Evolutionary conservation across 2,329 filamentous ascomycete species (phyloP), one percentile per base, ranked within the genome.

Genomic region (Phaeomoniella chlamydospora): DNA sequence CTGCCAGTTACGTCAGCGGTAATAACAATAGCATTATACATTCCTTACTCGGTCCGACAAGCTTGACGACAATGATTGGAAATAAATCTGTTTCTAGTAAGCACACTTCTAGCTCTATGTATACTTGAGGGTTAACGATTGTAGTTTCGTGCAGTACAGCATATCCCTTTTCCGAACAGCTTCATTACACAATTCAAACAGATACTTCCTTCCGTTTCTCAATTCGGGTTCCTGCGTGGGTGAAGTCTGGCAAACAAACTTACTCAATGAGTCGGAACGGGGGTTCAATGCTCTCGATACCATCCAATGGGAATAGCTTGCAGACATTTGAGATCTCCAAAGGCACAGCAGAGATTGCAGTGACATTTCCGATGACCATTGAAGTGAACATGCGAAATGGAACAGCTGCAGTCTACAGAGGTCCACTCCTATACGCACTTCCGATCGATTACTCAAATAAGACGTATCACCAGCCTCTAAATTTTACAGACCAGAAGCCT

Each of bases 21-120:
- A 63, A 60, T 3, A 45, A 54, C 2, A 52, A 55, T n/a, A 64
- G 64, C 2, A 44, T 74, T 11, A 64, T 58, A 1, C 69, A 74
- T 46, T 58, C 59, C 1, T 50, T 74, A 2, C 61, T 74, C 3
- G 53, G 59, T 5, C 68, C 70, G 1, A 58, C 55, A 3, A 53
- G 46, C 1, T 57, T 66, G 4, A 51, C 47, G 3, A 62, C 64
- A 3, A 53, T 45, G 4, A 47, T 68, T 6, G 43, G 41, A 1
- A 51, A 51, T 3, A n/a, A n/a, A n/a, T n/a, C n/a, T n/a, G n/a
- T n/a, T n/a, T n/a, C n/a, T n/a, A n/a, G n/a, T n/a, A n/a, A n/a
- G n/a, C n/a, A n/a, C n/a, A n/a, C n/a, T n/a, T n/a, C n/a, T n/a
- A n/a, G n/a, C n/a, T n/a, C n/a, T n/a, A n/a, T n/a, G n/a, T n/a